phyloP scores from a whole-genome alignment of 768 basidiomycete species.

The Rhodotorula babjevae region DNA sequence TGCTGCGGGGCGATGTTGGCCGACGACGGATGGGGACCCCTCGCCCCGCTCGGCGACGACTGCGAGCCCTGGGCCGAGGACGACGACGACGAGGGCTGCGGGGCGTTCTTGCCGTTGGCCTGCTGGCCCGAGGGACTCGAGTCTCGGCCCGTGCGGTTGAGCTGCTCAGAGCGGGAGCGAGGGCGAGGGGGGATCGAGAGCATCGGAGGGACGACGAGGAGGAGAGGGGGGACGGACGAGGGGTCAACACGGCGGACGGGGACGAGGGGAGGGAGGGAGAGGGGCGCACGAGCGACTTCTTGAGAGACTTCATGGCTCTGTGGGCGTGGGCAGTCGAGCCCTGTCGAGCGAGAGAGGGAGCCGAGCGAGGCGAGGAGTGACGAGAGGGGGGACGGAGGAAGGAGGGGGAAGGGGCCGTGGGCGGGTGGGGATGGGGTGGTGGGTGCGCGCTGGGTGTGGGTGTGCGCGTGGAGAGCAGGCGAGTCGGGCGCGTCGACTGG shows the following conservation, averaged over 20 bases:
- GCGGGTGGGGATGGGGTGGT: no score
- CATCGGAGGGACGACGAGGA: conserved; percentile 14
- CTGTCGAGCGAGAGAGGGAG: background rate
- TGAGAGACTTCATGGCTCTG: conserved; percentile 50
- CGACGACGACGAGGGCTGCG: background rate
- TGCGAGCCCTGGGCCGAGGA: background rate
- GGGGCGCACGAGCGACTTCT: conserved; percentile 50
- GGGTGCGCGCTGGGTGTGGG: no score
- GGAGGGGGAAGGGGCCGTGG: no score
- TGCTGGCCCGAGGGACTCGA: conserved; percentile 21
- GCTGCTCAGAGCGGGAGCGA: conserved; percentile 5
- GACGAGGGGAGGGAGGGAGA: background rate
- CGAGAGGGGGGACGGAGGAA: background rate
- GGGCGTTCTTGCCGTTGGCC: conserved; percentile 21
- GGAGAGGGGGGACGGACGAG: background rate
- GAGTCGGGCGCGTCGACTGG: no score
- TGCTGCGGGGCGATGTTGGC: background rate
- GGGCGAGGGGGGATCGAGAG: background rate
- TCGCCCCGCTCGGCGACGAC: background rate
- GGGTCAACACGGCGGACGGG: background rate
- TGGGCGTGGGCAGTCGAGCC: background rate
- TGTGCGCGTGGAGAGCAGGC: no score
- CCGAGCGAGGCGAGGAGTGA: background rate
- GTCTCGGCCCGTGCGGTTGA: conserved; percentile 29
- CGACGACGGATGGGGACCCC: background rate